Evolutionary conservation across 2,329 filamentous ascomycete species (phyloP).

Genomic region (Hypoxylon sp.): DNA sequence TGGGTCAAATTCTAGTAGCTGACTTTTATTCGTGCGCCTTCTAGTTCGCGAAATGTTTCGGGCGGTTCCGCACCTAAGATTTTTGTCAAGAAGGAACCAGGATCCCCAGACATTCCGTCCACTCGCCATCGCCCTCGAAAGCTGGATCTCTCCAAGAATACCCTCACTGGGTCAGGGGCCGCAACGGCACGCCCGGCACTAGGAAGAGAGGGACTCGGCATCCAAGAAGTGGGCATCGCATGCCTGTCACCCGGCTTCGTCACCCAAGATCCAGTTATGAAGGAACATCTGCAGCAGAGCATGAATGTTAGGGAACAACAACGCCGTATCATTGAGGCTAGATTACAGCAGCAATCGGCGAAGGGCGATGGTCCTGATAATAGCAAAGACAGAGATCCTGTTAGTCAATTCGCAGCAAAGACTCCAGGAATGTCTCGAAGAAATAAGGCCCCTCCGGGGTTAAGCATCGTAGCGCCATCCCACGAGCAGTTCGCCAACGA

Average conservation of each 20-base stretch:
- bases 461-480: constrained; percentile 95
- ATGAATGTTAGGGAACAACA: constrained; percentile 95
- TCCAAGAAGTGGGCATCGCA: constrained; percentile 93
- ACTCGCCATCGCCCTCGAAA: constrained; percentile 82
- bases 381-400: constrained; percentile 66
- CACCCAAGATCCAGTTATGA: constrained; percentile 96
- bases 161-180: constrained; percentile 64
- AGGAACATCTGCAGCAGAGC: constrained; percentile 94
- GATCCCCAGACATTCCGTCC: constrained; percentile 83
- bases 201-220: constrained; percentile 83
- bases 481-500: constrained; percentile 94
- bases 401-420: constrained; percentile 71
- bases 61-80: constrained; percentile 76
- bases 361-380: constrained; percentile 76
- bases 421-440: constrained; percentile 79
- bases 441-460: constrained; percentile 86
- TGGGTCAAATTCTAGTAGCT: constrained; percentile 19
- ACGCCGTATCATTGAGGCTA: constrained; percentile 91
- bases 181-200: constrained; percentile 79
- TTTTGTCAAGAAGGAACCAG: constrained; percentile 95
- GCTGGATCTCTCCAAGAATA: constrained; percentile 81
- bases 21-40: constrained; percentile 51
- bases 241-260: constrained; percentile 96
- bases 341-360: constrained; percentile 89
- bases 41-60: constrained; percentile 67